Conservation (phyloP, 495 filamentous ascomycete species). For the Delitschia confertaspora region DNA sequence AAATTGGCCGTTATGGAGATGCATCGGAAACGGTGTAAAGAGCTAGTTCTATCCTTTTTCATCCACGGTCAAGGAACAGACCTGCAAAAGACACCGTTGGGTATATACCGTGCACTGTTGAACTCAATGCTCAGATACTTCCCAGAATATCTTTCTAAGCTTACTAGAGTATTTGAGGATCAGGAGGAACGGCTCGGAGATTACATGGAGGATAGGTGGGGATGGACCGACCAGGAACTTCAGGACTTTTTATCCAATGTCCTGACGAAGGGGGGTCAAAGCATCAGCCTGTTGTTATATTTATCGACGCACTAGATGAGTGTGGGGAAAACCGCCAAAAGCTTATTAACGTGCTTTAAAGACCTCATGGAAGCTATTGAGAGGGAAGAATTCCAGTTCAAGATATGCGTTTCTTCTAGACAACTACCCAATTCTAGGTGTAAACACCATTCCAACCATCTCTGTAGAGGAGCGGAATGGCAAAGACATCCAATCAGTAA, state of each 20-base stretch:
- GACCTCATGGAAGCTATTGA: background rate
- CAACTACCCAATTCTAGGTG: background rate
- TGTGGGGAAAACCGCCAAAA: slow-evolving; percentile 4
- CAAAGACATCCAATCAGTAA: too few relatives aligned
- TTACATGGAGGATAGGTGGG: background rate
- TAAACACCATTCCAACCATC: background rate
- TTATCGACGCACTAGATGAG: slow-evolving; percentile 16
- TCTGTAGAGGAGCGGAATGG: background rate
- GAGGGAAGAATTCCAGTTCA: too few relatives aligned
- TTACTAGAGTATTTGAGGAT: slow-evolving; percentile 1
- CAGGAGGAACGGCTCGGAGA: slow-evolving; percentile 1
- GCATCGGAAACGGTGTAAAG: background rate
- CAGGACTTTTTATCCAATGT: background rate
- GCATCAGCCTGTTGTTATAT: background rate
- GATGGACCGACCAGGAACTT: slow-evolving; percentile 1
- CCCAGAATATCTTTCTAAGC: background rate
- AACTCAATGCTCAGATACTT: background rate
- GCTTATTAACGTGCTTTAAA: background rate
- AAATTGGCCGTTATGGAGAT: slow-evolving; percentile 11
- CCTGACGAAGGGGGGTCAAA: background rate
- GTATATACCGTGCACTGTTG: slow-evolving; percentile 1
- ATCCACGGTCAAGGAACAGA: slow-evolving; percentile 33
- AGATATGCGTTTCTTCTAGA: slow-evolving; percentile 2
- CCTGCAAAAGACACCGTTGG: slow-evolving; percentile 5
- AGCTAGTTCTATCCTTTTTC: slow-evolving; percentile 33